Evolutionary conservation across 2,329 filamentous ascomycete genomes (phyloP), one percentile per base, ranked within the genome.

Genomic region (Chrysosporium keratinophilum): DNA sequence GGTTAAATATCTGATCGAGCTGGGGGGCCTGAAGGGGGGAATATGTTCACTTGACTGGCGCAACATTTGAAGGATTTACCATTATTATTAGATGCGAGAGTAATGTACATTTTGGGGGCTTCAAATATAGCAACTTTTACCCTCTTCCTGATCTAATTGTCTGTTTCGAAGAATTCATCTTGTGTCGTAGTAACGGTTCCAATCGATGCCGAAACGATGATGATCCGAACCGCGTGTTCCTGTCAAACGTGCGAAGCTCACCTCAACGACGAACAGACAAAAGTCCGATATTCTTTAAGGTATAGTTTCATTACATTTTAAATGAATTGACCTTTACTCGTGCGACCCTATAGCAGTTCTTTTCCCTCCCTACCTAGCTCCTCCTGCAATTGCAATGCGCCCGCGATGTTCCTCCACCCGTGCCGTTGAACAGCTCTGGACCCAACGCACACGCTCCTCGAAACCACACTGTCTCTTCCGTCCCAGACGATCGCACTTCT

Each of bases 301-400:
- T 46, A 19, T 46, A 19, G 6, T 31, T 19, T 17, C 7, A 19
- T 34, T 46, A 15, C 2, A 17, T 42, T 5, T 42, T 28, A 7
- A 28, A 28, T 28, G 23, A 28, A 28, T 28, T 7, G 23, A 28
- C 3, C 23, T 28, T 28, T 28, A 7, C 23, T 28, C 23, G 3
- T 4, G 7, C 23, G 23, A 28, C 7, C 7, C 23, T 28, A 47
- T 35, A 47, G 19, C 5, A 6, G n/a, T 11, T 19, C 31, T 46
- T 37, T 33, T 35, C 31, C 15, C 20, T 46, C 14, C 7, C 3
- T 40, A 5, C 12, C 19, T 39, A 11, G 2, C 11, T 46, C 28
- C 9, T 52, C 28, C 9, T 19, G 15, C 19, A 28, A 28, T 28
- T 52, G 51, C 52, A 54, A 57, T 57, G 55, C 37, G 37, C 42